Conservation (phyloP, 1,284 basidiomycete species). For the Marasmius oreades region DNA sequence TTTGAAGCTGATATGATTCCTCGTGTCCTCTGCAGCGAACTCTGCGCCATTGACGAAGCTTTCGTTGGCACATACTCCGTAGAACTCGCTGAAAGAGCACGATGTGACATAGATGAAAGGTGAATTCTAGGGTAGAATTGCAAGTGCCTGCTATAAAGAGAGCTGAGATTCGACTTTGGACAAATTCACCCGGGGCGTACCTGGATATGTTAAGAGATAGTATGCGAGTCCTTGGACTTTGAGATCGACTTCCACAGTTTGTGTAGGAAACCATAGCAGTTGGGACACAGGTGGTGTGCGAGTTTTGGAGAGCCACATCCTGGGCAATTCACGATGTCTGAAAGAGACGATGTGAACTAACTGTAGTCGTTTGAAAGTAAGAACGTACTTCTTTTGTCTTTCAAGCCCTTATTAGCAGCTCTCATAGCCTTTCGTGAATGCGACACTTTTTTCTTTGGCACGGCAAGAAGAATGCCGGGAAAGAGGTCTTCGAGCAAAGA, state of each 20-base stretch:
- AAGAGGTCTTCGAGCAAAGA: slow-evolving; percentile 77
- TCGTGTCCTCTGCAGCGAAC: too few relatives aligned
- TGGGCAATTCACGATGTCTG: slow-evolving; percentile 91
- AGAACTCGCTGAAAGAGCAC: not conserved
- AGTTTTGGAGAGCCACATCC: slow-evolving; percentile 89
- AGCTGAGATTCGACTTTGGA: not conserved
- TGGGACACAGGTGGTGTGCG: slow-evolving; percentile 84
- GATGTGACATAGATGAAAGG: not conserved
- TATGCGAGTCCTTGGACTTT: slow-evolving; percentile 8
- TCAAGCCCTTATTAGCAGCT: slow-evolving; percentile 90
- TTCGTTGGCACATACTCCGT: not conserved
- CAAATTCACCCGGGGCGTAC: not conserved
- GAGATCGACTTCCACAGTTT: slow-evolving; percentile 52
- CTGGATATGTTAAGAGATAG: slow-evolving; percentile 3
- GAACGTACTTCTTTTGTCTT: slow-evolving; percentile 88
- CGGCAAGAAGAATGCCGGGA: slow-evolving; percentile 86
- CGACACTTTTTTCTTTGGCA: slow-evolving; percentile 93
- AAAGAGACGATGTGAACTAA: slow-evolving; percentile 14
- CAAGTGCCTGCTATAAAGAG: not conserved
- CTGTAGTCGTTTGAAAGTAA: not conserved
- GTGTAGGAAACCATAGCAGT: slow-evolving; percentile 79
- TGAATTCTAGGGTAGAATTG: not conserved
- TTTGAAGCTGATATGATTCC: too few relatives aligned
- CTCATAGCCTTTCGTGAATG: slow-evolving; percentile 97
- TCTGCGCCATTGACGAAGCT: not conserved